These are phyloP conservation scores for Aspergillus quadricinctus DNA, from an alignment of 2,329 filamentous ascomycete genomes.

Conservation along the genomic window DNA sequence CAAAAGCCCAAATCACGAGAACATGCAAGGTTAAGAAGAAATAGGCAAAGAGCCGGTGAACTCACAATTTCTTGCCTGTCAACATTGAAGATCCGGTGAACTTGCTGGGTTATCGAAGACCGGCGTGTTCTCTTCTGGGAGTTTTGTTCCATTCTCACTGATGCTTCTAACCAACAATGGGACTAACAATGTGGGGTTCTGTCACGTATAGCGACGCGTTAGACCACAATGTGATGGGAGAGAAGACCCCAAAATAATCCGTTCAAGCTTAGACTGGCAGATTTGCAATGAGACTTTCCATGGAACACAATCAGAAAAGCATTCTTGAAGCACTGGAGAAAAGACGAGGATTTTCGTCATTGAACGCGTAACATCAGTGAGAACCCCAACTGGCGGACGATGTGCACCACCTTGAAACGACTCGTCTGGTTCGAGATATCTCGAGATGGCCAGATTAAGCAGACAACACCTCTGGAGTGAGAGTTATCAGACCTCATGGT, in stretches of 20 bases:
- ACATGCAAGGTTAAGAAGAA: neutral
- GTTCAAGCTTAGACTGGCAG: no score
- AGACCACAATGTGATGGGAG: neutral
- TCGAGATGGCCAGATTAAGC: neutral
- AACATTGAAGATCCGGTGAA: slow-evolving; percentile 19
- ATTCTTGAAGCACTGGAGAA: no score
- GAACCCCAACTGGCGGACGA: neutral
- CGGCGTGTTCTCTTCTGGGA: slow-evolving; percentile 13
- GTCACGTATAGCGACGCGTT: neutral
- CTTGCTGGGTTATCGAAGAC: slow-evolving; percentile 18
- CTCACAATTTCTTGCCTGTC: slow-evolving; percentile 16
- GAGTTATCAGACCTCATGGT: neutral
- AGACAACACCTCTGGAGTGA: neutral
- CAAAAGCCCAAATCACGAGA: neutral
- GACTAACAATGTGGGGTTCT: neutral
- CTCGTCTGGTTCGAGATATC: neutral
- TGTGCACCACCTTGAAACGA: neutral
- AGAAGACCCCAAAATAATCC: neutral
- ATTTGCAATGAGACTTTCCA: no score
- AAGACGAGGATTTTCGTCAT: neutral
- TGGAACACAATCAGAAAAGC: no score
- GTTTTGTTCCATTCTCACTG: slow-evolving; percentile 2
- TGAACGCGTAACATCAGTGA: neutral
- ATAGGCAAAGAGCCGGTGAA: neutral
- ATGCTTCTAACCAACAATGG: slow-evolving; percentile 1